Conservation (phyloP, 139 green algal genomes). For the Tetraselmis striata region DNA sequence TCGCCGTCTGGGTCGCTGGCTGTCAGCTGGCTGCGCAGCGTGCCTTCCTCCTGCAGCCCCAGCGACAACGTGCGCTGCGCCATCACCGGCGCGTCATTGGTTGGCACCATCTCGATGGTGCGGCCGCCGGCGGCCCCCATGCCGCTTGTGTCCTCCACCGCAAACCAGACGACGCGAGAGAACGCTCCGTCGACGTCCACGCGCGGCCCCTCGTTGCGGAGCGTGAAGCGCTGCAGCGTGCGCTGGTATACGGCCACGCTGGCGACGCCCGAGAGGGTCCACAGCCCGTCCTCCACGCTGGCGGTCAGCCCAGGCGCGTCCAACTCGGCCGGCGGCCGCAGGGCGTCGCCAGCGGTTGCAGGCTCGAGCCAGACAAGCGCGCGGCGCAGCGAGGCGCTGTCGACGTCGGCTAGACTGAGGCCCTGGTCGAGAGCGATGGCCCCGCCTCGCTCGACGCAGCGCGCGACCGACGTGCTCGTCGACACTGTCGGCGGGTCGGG, state of each 20-base stretch:
- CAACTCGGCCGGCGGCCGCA: neutral
- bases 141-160: neutral
- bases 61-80: neutral
- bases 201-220: neutral
- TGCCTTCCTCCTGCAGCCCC: neutral
- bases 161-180: neutral
- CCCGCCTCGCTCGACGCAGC: neutral
- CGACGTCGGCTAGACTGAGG: neutral
- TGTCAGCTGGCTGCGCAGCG: neutral
- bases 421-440: neutral
- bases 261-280: neutral
- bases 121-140: neutral
- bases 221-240: neutral
- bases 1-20: neutral
- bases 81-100: neutral
- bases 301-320: neutral
- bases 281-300: neutral
- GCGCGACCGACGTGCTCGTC: neutral
- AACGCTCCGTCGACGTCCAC: neutral
- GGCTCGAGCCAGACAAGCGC: neutral
- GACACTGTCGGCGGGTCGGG: neutral
- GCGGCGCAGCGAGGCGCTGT: neutral
- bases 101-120: neutral
- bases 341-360: neutral
- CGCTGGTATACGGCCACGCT: neutral